Evolutionary conservation across 768 basidiomycete species (phyloP).

Genomic region (Cystofilobasidium macerans): DNA sequence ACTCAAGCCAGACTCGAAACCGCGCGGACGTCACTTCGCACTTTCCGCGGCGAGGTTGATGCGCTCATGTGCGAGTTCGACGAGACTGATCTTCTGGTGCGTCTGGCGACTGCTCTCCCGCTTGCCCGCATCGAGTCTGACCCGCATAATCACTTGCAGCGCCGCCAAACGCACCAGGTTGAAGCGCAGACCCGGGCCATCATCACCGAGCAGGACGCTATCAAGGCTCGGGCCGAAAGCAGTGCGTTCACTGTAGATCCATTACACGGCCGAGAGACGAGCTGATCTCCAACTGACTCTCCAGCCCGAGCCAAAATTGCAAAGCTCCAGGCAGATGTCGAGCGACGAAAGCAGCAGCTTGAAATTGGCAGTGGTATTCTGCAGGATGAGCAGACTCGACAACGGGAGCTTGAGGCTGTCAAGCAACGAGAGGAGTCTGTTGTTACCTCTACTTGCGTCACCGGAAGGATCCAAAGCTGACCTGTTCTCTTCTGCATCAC

Average conservation of each 20-base stretch:
- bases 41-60: background rate
- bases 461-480: background rate
- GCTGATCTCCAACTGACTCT: background rate
- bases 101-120: background rate
- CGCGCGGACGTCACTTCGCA: too few relatives aligned
- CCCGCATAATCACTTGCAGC: slow-evolving; percentile 41
- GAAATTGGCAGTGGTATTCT: background rate
- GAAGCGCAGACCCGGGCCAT: slow-evolving; percentile 49
- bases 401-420: background rate
- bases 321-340: background rate
- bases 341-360: background rate
- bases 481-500: background rate
- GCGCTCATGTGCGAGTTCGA: background rate
- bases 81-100: background rate
- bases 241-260: slow-evolving; percentile 40
- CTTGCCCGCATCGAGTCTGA: background rate
- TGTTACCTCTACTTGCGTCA: background rate
- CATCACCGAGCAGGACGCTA: slow-evolving; percentile 41
- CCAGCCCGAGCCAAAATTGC: background rate
- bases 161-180: slow-evolving; percentile 58
- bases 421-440: background rate
- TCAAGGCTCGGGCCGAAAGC: slow-evolving; percentile 43
- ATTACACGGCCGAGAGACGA: background rate
- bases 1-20: background rate
- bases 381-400: background rate